phyloP scores from a whole-genome alignment of 352 stramenopile species.

The Pythium biforme region DNA sequence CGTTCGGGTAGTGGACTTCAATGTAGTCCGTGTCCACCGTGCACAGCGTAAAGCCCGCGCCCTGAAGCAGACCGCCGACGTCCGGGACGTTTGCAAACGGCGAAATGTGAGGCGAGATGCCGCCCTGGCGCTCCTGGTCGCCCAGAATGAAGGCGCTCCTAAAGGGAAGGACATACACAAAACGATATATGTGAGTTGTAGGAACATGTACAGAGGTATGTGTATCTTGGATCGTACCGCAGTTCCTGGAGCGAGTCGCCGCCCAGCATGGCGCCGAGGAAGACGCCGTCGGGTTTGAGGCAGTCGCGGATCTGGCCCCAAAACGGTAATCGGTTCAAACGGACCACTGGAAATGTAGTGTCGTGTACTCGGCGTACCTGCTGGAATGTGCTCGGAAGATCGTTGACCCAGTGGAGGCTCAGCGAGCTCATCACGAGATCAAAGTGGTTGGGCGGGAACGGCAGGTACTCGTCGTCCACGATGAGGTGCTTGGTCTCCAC shows the following conservation, averaged over 20 bases:
- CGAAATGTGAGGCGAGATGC: conserved; percentile 94
- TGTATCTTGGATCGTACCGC: conserved; percentile 44
- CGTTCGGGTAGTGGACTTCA: conserved; percentile 92
- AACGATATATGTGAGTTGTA: background rate
- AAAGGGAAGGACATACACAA: background rate
- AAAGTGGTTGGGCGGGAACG: conserved; percentile 94
- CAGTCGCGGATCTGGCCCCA: conserved; percentile 59
- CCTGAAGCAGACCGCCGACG: conserved; percentile 91
- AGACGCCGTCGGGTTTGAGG: conserved; percentile 96
- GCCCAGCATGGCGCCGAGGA: conserved; percentile 95
- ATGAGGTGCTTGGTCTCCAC: conserved; percentile 73
- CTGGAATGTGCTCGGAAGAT: conserved; percentile 88
- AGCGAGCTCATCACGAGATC: conserved; percentile 96
- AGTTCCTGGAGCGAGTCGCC: conserved; percentile 96
- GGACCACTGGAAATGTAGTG: background rate
- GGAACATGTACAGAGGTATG: background rate
- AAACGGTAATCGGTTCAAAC: background rate
- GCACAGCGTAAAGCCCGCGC: conserved; percentile 92
- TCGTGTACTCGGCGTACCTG: conserved; percentile 39
- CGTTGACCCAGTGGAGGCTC: conserved; percentile 97
- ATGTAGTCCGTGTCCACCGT: conserved; percentile 98
- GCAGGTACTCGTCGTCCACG: conserved; percentile 92
- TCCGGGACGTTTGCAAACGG: conserved; percentile 96
- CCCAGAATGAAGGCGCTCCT: conserved; percentile 92
- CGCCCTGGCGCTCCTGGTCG: conserved; percentile 94